Evolutionary conservation across 2,329 filamentous ascomycete genomes (phyloP).

Genomic region (Colletotrichum higginsianum): DNA sequence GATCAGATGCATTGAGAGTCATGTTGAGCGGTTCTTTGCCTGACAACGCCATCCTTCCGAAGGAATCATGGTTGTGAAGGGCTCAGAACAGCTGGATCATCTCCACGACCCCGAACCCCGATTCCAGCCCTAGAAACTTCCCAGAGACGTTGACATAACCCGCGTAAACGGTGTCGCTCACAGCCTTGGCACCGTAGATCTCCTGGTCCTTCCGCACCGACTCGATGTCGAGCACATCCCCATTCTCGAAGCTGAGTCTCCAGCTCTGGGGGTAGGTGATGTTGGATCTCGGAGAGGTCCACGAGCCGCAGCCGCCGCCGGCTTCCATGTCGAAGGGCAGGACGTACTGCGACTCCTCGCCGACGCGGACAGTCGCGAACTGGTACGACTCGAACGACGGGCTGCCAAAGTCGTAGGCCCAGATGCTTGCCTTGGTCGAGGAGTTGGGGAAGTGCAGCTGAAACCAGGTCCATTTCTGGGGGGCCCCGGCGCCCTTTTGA

Average conservation of each 20-base stretch:
- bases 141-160: conserved; percentile 1
- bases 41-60: too few species aligned
- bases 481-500: conserved; percentile 8
- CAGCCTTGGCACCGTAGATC: conserved; percentile 3
- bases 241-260: neutral
- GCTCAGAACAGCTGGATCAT: neutral
- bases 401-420: neutral
- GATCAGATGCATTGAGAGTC: too few species aligned
- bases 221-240: neutral
- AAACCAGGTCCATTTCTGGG: conserved; percentile 21
- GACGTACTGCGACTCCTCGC: neutral
- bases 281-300: neutral
- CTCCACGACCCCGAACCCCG: conserved; percentile 10
- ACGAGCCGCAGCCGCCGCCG: neutral
- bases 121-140: neutral
- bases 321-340: neutral
- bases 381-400: neutral
- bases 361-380: conserved; percentile 4
- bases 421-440: conserved; percentile 9
- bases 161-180: conserved; percentile 6
- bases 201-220: conserved; percentile 7
- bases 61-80: too few species aligned
- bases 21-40: too few species aligned
- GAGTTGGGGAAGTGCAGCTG: conserved; percentile 17
- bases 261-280: conserved; percentile 7